Evolutionary conservation across 2,329 filamentous ascomycete species (phyloP).

Genomic region (Plectosphaerella cucumerina): DNA sequence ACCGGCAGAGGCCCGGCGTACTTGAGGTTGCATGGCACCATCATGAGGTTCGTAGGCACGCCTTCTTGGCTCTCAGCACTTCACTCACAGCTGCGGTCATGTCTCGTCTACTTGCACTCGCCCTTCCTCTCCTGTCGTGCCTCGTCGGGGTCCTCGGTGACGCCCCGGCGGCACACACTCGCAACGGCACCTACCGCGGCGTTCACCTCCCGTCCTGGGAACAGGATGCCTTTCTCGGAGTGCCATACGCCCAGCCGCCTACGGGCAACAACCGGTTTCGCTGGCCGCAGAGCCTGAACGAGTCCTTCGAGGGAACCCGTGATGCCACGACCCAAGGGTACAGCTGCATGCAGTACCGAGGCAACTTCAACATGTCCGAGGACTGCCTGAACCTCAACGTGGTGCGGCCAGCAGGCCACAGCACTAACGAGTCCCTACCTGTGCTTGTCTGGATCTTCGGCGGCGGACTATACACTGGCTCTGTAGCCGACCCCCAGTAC

Average conservation of each 20-base stretch:
- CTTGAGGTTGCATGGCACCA: too few species aligned
- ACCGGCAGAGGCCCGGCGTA: too few species aligned
- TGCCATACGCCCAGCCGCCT: conserved; percentile 29
- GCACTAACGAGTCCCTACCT: conserved; percentile 26
- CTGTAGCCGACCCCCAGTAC: conserved; percentile 51
- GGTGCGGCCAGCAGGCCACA: conserved; percentile 31
- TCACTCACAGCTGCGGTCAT: background rate
- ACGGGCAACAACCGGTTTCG: conserved; percentile 29
- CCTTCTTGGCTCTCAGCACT: background rate
- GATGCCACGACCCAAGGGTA: conserved; percentile 36
- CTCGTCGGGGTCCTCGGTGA: conserved; percentile 1
- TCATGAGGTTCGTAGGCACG: too few species aligned
- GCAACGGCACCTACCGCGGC: conserved; percentile 29
- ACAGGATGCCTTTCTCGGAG: conserved; percentile 36
- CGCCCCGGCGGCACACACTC: conserved; percentile 14
- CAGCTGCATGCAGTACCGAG: conserved; percentile 42
- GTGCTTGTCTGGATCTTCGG: conserved; percentile 56
- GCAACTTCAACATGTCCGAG: conserved; percentile 38
- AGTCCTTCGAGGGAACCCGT: conserved; percentile 31
- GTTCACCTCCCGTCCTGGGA: conserved; percentile 25
- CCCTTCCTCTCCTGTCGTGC: conserved; percentile 4
- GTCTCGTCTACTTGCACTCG: conserved; percentile 1
- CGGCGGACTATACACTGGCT: conserved; percentile 48
- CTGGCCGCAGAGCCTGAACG: conserved; percentile 30
- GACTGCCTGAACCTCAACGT: conserved; percentile 43